Evolutionary conservation across 495 filamentous ascomycete species (phyloP), one percentile per base, ranked within the genome.

Genomic region (Neurospora intermedia): DNA sequence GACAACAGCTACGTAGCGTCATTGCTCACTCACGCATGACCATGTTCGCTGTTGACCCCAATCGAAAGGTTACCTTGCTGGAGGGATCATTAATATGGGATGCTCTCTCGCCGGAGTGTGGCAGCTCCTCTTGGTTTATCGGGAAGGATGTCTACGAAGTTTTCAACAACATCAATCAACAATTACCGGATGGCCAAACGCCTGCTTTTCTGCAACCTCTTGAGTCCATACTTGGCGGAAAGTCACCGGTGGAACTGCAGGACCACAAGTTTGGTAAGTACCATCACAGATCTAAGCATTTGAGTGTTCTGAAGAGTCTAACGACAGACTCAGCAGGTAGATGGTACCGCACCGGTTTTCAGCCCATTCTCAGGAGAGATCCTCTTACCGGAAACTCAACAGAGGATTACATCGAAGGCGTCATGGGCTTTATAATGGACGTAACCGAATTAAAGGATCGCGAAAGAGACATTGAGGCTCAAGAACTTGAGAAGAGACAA

Each of bases 371-470:
- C 8, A 83, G 83, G n/a, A 86, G 84, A 69, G 83, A 86, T 42
- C 80, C 80, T 6, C 79, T 80, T 62, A 84, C 81, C 40, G 85
- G 82, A 20, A 75, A 82, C n/a, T 80, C 81, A 42, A 82, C 82
- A 27, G 80, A 85, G 31, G 72, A 78, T 40, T 84, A 76, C 20
- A 84, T 92, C 45, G 88, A 90, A 69, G 90, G 91, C 10, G 88
- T 91, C 6, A 91, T 92, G 46, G 91, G 90, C 1, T 82, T 91
- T 31, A 88, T 87, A 71, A 88, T 92, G 82, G 90, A 93, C 77
- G 85, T 92, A 18, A 91, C 90, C 4, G 89, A 92, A 73, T 74
- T 91, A 38, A 88, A 88, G 71, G 83, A 87, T 38, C 82, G 86
- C 20, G 89, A 91, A 71, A 76, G 81, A 11, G 86, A 88, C 70